Evolutionary conservation across 2,329 filamentous ascomycete species (phyloP), one percentile per base, ranked within the genome.

Genomic region (Pseudopithomyces chartarum): DNA sequence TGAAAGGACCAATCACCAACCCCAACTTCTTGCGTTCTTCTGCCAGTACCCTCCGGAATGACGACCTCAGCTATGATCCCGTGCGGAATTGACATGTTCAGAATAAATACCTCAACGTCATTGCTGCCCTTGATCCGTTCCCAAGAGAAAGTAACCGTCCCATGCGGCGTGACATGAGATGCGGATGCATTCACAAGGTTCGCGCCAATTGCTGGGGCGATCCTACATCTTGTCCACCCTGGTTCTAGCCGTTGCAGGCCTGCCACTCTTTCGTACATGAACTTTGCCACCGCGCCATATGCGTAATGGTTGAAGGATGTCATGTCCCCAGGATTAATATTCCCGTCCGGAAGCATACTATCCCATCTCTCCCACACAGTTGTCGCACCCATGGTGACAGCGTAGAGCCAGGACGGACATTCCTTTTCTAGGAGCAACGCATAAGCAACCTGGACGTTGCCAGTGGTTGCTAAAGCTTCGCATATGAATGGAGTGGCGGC

Each of bases 301-400:
- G 48, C 34, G 17, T 42, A 52, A 22, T 52, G 48, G 17, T 52
- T 52, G 26, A 52, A 52, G 36, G 11, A 80, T 0, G 79, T 80
- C 80, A 82, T 82, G 43, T 73, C 64, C 0, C 79, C 77, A 0
- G 76, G 71, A 55, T 82, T 82, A 20, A 82, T 58, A 0, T 59
- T 71, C 0, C 80, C 80, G 55, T 82, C 70, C 0, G 78, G 69
- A 0, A 81, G 64, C 29, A 82, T 68, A 33, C 78, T 80, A 45
- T 83, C 79, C 81, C 80, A 83, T 0, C 81, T 72, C 56, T 83
- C 80, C 80, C 81, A 83, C 0, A 77, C 79, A 0, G 80, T 82
- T 0, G 80, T 82, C 0, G 75, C 80, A 3, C 72, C 72, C 73
- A 78, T 75, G 0, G 73, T 74, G 6, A 83, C 74, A 7, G 79